A percentile compares a stretch with the other conserved stretches of the same genome.
Conservation (phyloP, 2,329 filamentous ascomycete species). For the Xylaria sp. region DNA sequence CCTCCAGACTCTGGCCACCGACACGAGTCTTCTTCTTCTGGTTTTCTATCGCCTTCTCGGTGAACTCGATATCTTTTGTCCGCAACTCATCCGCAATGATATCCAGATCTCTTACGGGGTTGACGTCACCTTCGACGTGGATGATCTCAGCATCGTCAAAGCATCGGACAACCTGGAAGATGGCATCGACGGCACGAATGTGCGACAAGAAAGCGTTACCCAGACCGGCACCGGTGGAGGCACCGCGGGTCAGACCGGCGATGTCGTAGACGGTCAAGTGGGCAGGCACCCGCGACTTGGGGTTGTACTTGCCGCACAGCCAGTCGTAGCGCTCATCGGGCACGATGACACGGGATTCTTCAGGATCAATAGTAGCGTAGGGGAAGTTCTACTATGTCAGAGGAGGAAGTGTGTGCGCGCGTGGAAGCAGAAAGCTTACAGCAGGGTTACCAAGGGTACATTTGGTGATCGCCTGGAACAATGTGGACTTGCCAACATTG, state of each 20-base stretch:
- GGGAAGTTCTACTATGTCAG: conserved; percentile 74
- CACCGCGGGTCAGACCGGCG: conserved; percentile 89
- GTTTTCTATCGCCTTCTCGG: conserved; percentile 88
- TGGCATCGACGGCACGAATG: conserved; percentile 95
- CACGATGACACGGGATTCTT: conserved; percentile 95
- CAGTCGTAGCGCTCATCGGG: conserved; percentile 95
- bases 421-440: conserved; percentile 49
- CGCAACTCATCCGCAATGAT: conserved; percentile 97
- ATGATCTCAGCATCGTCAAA: conserved; percentile 99
- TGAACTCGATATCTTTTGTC: conserved; percentile 98
- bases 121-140: conserved; percentile 97
- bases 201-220: conserved; percentile 98
- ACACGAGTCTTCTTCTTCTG: conserved; percentile 91
- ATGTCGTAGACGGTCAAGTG: conserved; percentile 99
- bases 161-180: conserved; percentile 93
- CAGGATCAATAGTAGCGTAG: conserved; percentile 97
- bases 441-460: conserved; percentile 95
- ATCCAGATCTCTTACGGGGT: conserved; percentile 86
- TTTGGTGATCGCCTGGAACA: conserved; percentile 99
- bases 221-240: conserved; percentile 93
- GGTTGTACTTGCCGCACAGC: conserved; percentile 94
- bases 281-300: conserved; percentile 93
- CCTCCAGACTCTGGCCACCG: conserved; percentile 91
- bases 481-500: conserved; percentile 98
- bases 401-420: conserved; percentile 26